Evolutionary conservation across 2,329 filamentous ascomycete genomes (phyloP).

Genomic region (Alternaria longipes): DNA sequence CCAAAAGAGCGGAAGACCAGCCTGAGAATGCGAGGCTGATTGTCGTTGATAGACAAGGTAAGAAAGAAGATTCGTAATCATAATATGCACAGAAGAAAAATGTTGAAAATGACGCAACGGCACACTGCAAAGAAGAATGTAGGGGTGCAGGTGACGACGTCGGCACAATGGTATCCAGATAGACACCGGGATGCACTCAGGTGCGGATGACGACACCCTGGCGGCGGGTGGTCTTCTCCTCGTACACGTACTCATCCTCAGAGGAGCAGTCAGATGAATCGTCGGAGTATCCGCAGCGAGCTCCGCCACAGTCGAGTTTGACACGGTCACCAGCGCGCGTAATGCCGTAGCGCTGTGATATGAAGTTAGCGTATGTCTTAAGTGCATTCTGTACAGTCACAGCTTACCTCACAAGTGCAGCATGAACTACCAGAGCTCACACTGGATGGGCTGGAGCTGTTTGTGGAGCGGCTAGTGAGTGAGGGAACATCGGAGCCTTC

Average conservation of each 20-base stretch:
- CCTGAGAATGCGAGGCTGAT: background rate
- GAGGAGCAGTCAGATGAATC: slow-evolving; percentile 75
- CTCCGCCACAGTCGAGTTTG: slow-evolving; percentile 94
- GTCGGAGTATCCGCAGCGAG: slow-evolving; percentile 83
- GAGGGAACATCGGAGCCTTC: slow-evolving; percentile 78
- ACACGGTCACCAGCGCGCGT: slow-evolving; percentile 91
- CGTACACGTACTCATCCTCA: slow-evolving; percentile 68
- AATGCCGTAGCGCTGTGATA: slow-evolving; percentile 80
- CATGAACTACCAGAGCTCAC: slow-evolving; percentile 63
- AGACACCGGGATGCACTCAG: slow-evolving; percentile 23
- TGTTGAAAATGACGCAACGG: slow-evolving; percentile 9
- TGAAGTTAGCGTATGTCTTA: background rate
- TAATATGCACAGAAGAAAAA: slow-evolving; percentile 44
- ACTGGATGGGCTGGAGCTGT: slow-evolving; percentile 70
- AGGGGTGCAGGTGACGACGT: background rate
- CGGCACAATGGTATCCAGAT: slow-evolving; percentile 10
- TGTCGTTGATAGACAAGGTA: slow-evolving; percentile 8
- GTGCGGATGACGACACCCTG: slow-evolving; percentile 57
- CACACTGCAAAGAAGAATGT: slow-evolving; percentile 9
- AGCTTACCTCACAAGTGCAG: slow-evolving; percentile 80
- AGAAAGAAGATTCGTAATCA: slow-evolving; percentile 33
- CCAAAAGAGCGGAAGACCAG: slow-evolving; percentile 5
- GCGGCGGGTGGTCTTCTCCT: slow-evolving; percentile 58
- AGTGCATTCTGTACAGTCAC: background rate
- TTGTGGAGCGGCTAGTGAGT: slow-evolving; percentile 74